These are phyloP conservation scores for Phytophthora cryptogea DNA, from an alignment of 352 stramenopile species.

Conservation along the genomic window DNA sequence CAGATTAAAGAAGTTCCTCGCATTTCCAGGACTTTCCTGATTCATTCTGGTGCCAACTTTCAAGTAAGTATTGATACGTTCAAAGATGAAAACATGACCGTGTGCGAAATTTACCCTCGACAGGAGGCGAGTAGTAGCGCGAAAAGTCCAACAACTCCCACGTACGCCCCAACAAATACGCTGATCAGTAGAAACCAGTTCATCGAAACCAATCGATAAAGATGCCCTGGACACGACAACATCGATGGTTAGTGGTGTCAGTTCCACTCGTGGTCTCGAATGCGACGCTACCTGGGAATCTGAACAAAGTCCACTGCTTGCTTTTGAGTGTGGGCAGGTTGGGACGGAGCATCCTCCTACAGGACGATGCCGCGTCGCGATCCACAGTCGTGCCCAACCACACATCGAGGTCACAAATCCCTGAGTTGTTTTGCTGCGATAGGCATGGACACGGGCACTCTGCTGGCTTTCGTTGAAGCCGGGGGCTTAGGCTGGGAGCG, in stretches of 20 bases:
- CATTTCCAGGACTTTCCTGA: slow-evolving; percentile 12
- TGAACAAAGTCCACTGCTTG: slow-evolving; percentile 44
- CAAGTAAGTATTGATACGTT: not conserved
- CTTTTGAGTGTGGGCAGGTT: slow-evolving; percentile 51
- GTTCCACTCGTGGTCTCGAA: not conserved
- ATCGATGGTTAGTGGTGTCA: not conserved
- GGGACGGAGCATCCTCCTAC: slow-evolving; percentile 40
- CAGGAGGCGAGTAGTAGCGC: slow-evolving; percentile 50
- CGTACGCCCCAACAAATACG: slow-evolving; percentile 55
- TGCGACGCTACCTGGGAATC: slow-evolving; percentile 35
- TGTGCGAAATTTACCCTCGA: slow-evolving; percentile 30
- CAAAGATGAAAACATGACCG: not conserved
- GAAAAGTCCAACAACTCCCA: slow-evolving; percentile 51
- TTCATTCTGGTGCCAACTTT: slow-evolving; percentile 1
- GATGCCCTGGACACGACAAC: slow-evolving; percentile 22
- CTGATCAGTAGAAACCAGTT: slow-evolving; percentile 48
- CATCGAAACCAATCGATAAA: slow-evolving; percentile 61
- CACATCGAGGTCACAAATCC: slow-evolving; percentile 54
- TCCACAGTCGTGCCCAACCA: slow-evolving; percentile 66
- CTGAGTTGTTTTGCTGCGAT: slow-evolving; percentile 26
- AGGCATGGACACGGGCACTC: slow-evolving; percentile 38
- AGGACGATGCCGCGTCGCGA: slow-evolving; percentile 13
- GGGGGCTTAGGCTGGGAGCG: slow-evolving; percentile 14
- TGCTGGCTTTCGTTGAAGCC: not conserved
- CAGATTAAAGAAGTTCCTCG: slow-evolving; percentile 63